These are phyloP conservation scores for Helianthus tuberosus DNA, from an alignment of 129 eudicot species.

Conservation along the genomic window DNA sequence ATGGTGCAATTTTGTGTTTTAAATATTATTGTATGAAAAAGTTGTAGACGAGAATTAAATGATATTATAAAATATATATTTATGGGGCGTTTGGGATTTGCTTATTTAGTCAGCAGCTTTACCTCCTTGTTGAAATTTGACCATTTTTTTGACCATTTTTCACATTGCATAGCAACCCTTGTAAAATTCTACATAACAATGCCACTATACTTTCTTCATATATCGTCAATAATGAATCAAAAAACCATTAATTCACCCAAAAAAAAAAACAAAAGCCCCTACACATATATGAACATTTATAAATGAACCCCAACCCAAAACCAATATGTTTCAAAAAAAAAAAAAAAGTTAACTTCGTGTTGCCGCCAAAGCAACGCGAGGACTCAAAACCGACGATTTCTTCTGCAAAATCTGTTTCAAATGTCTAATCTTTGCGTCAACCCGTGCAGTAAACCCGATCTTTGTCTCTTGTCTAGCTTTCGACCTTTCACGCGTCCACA, in stretches of 20 bases:
- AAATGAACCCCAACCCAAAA: not conserved
- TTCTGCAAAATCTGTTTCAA: slow-evolving; percentile 55
- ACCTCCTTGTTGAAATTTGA: too few relatives aligned
- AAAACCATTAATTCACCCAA: slow-evolving; percentile 5
- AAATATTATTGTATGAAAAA: too few relatives aligned
- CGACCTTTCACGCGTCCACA: slow-evolving; percentile 80
- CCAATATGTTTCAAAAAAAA: not conserved
- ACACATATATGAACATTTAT: slow-evolving; percentile 37
- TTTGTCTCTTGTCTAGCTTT: slow-evolving; percentile 79
- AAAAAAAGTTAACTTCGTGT: slow-evolving; percentile 14
- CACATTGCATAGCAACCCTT: too few relatives aligned
- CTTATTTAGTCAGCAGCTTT: too few relatives aligned
- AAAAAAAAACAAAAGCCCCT: slow-evolving; percentile 1
- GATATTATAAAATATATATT: too few relatives aligned
- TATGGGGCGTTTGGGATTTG: too few relatives aligned
- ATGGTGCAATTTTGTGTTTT: too few relatives aligned
- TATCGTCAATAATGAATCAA: slow-evolving; percentile 27
- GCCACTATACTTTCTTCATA: slow-evolving; percentile 17
- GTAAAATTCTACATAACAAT: too few relatives aligned
- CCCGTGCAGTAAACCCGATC: slow-evolving; percentile 38
- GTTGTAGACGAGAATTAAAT: too few relatives aligned
- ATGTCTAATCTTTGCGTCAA: slow-evolving; percentile 74
- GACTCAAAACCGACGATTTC: slow-evolving; percentile 57
- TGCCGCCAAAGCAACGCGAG: slow-evolving; percentile 35
- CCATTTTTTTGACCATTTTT: not conserved